phyloP scores from a whole-genome alignment of 2,329 filamentous ascomycete species.

The Microascus cirrosus region DNA sequence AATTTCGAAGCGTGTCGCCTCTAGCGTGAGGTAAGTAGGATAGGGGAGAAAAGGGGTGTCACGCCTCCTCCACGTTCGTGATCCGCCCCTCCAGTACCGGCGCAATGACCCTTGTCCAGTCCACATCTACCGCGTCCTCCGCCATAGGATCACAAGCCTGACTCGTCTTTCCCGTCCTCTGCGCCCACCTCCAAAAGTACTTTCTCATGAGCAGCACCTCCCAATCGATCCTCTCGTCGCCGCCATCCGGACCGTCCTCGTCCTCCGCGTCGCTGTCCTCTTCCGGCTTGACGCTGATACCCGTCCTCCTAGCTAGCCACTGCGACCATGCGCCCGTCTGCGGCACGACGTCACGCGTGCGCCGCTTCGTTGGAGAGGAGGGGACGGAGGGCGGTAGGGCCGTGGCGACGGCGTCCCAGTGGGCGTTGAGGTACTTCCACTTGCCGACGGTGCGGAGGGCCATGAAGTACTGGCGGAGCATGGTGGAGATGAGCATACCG shows the following conservation, averaged over 20 bases:
- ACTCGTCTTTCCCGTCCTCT: slow-evolving; percentile 50
- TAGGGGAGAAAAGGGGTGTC: neutral
- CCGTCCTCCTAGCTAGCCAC: slow-evolving; percentile 6
- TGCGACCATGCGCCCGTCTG: slow-evolving; percentile 7
- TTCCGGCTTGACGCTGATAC: slow-evolving; percentile 4
- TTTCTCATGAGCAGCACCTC: slow-evolving; percentile 56
- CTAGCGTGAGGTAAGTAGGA: no score
- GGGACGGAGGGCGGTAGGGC: slow-evolving; percentile 34
- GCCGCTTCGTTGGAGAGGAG: neutral
- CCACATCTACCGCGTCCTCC: slow-evolving; percentile 47
- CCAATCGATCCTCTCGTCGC: slow-evolving; percentile 24
- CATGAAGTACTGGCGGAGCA: slow-evolving; percentile 87
- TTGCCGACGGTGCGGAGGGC: slow-evolving; percentile 68
- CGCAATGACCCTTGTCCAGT: slow-evolving; percentile 73
- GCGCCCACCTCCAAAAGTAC: slow-evolving; percentile 64
- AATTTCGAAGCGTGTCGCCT: neutral
- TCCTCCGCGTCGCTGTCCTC: slow-evolving; percentile 9
- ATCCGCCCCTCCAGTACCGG: slow-evolving; percentile 73
- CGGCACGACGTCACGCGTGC: slow-evolving; percentile 7
- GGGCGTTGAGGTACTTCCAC: slow-evolving; percentile 63
- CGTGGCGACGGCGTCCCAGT: slow-evolving; percentile 57
- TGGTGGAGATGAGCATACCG: slow-evolving; percentile 73
- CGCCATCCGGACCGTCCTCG: slow-evolving; percentile 15
- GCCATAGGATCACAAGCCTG: slow-evolving; percentile 41
- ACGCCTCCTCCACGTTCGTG: slow-evolving; percentile 18